Conservation (phyloP, 768 basidiomycete genomes). For the Boletus eberwhitei region DNA sequence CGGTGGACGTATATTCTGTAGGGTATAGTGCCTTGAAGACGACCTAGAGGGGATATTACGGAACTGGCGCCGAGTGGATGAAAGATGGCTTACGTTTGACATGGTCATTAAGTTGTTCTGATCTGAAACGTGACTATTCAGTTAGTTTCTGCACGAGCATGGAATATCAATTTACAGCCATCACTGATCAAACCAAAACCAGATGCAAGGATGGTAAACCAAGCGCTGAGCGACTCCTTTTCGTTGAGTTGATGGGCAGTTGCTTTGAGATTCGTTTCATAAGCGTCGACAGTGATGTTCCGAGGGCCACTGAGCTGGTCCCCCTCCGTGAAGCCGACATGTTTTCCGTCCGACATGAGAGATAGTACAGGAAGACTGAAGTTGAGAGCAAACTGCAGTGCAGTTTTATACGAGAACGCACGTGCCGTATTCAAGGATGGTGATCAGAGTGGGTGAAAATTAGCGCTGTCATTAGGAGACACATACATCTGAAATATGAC, state of each 20-base stretch:
- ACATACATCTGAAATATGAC: slow-evolving; percentile 3
- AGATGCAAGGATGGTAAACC: slow-evolving; percentile 61
- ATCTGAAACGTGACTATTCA: slow-evolving; percentile 36
- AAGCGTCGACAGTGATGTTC: slow-evolving; percentile 22
- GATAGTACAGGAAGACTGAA: neutral
- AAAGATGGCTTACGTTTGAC: slow-evolving; percentile 45
- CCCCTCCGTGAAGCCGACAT: slow-evolving; percentile 3
- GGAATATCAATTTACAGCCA: slow-evolving; percentile 41
- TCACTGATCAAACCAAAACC: slow-evolving; percentile 66
- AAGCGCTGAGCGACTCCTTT: slow-evolving; percentile 51
- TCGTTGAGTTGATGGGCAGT: slow-evolving; percentile 22
- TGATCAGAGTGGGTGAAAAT: slow-evolving; percentile 1
- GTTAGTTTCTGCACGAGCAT: neutral
- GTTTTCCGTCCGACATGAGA: slow-evolving; percentile 25
- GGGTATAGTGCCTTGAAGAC: slow-evolving; percentile 65
- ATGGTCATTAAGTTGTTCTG: slow-evolving; percentile 73
- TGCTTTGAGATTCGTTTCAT: slow-evolving; percentile 22
- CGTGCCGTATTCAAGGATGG: slow-evolving; percentile 13
- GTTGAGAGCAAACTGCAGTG: neutral
- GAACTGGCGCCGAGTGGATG: neutral
- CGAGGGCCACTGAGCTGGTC: slow-evolving; percentile 8
- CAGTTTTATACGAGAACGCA: slow-evolving; percentile 27
- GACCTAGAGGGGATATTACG: slow-evolving; percentile 41
- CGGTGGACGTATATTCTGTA: slow-evolving; percentile 51
- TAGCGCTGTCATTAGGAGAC: slow-evolving; percentile 5